phyloP scores from a whole-genome alignment of 306 rosid genomes.

The Pueraria montana region DNA sequence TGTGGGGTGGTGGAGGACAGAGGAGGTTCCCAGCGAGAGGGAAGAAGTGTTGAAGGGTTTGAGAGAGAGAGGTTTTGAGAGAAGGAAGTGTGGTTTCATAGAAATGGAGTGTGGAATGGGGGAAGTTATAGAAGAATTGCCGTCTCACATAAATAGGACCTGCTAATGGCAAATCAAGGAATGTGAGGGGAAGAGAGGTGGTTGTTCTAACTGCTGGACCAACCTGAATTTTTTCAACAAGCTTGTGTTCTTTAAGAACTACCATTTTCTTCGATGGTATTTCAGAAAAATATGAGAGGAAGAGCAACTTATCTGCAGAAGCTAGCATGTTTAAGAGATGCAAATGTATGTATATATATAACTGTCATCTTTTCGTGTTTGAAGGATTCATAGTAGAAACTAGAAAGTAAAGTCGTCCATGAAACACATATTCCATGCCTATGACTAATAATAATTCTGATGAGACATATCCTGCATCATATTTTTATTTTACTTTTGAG shows the following conservation, averaged over 20 bases:
- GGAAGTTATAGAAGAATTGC: conserved; percentile 63
- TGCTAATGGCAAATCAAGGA: conserved; percentile 60
- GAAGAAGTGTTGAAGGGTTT: conserved; percentile 41
- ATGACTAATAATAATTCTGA: not conserved
- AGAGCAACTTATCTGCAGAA: not conserved
- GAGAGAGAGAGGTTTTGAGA: conserved; percentile 63
- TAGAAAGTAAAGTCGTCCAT: too few species aligned
- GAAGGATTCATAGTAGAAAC: too few species aligned
- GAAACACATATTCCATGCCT: not conserved
- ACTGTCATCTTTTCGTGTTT: not conserved
- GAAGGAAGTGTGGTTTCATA: conserved; percentile 41
- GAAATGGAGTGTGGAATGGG: conserved; percentile 48
- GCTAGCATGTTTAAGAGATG: not conserved
- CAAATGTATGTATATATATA: not conserved
- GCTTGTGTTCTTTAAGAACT: not conserved
- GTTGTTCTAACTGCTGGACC: conserved; percentile 12
- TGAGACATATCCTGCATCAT: not conserved
- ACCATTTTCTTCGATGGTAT: conserved; percentile 9
- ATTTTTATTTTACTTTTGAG: not conserved
- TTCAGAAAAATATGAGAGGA: not conserved
- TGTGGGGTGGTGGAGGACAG: conserved; percentile 51
- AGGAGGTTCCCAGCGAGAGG: conserved; percentile 53
- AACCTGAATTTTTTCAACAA: conserved; percentile 37
- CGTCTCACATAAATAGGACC: conserved; percentile 56
- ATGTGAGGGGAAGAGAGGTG: conserved; percentile 58